Evolutionary conservation across 164 flowering plant genomes (phyloP), one percentile per base, ranked within the genome.

Genomic region (Tetrastigma voinierianum): DNA sequence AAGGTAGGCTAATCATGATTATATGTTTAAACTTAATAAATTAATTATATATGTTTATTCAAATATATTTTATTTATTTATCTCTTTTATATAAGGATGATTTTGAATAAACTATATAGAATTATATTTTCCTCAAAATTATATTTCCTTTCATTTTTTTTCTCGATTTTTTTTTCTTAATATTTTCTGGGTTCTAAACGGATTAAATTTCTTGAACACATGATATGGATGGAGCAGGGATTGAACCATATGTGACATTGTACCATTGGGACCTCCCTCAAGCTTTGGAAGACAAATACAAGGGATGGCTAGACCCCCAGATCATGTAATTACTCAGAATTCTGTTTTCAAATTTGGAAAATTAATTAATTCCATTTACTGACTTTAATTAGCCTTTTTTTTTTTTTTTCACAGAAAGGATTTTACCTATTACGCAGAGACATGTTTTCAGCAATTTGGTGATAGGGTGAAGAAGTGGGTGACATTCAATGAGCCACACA

Each of bases 241-340:
- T 94, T 61, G 76, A 88, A 72, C 98, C 98, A 17, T 94, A 91
- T 72, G 93, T 90, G 66, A 91, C 97, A 6, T 71, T 94, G 11
- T 90, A 83, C 68, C 98, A 94, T 32, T 94, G 97, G 97, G 98
- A 94, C 70, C 90, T 92, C 56, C 98, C 98, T 69, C 96, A 85
- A 83, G 88, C 87, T 49, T 73, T 94, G 48, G 74, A 78, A 12
- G 97, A 94, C 81, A 76, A 62, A 59, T 94, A 94, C 80, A 76
- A 49, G 5, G 96, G 98, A 66, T 90, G 95, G 97, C 89, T 91
- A 14, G 47, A 64, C 47, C 87, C 79, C 9, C 81, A 78, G 57
- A 89, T 87, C 64, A 85, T 90, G 98, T 91, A 87, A 66, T 0
- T 3, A 18, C 16, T 12, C 43, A 6, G 51, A 32, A 25, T 57